A percentile compares a stretch with the other conserved stretches of the same genome.
These are phyloP conservation scores for Suhomyces faveliae DNA, from an alignment of 805 yeast genomes.

Conservation along the genomic window DNA sequence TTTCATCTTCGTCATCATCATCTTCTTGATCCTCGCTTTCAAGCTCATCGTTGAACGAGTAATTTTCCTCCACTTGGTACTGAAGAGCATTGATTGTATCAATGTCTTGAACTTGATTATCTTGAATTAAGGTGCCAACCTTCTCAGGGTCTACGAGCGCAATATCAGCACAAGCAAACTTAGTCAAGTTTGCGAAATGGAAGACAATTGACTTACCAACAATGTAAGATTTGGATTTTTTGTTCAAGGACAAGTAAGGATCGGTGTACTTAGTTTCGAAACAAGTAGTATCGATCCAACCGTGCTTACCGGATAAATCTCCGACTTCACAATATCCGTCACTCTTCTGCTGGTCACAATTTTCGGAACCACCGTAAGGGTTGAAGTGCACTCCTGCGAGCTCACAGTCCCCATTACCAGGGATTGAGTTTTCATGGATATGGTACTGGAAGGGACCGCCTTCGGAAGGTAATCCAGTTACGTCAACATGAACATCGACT, in stretches of 20 bases:
- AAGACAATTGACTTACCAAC: constrained; percentile 54
- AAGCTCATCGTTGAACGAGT: constrained; percentile 12
- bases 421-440: constrained; percentile 59
- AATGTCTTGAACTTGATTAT: constrained; percentile 6
- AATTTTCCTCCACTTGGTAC: constrained; percentile 1
- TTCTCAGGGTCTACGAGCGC: constrained; percentile 20
- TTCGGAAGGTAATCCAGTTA: constrained; percentile 63
- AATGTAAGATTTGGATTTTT: constrained; percentile 53
- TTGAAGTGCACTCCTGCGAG: constrained; percentile 58
- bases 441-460: constrained; percentile 73
- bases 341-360: constrained; percentile 49
- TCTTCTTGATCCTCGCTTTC: constrained; percentile 8
- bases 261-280: constrained; percentile 63
- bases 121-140: constrained; percentile 7
- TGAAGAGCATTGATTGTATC: neutral
- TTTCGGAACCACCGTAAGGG: constrained; percentile 56
- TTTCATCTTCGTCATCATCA: neutral
- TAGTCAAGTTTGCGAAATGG: constrained; percentile 54
- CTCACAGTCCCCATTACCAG: constrained; percentile 43
- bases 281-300: constrained; percentile 67
- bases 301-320: constrained; percentile 77
- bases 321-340: constrained; percentile 68
- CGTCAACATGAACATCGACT: constrained; percentile 66
- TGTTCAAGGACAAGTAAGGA: constrained; percentile 62
- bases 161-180: constrained; percentile 64